Conservation (phyloP, 2,329 filamentous ascomycete genomes). For the Knufia petricola region DNA sequence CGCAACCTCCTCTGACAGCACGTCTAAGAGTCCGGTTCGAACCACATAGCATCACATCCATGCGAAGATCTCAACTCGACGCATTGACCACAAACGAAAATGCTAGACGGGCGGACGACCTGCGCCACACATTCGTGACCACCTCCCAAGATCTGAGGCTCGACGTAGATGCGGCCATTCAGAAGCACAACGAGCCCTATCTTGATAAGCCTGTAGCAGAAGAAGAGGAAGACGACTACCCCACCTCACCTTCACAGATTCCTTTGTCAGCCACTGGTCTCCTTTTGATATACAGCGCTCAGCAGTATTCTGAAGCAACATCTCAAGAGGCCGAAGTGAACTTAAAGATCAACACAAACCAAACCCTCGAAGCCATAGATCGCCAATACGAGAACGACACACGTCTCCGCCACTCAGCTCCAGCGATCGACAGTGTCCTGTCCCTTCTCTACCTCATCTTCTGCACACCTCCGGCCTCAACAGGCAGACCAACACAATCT, state of each 20-base stretch:
- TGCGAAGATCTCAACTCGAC: neutral
- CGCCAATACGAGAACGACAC: constrained; percentile 3
- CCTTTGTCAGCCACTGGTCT: constrained; percentile 20
- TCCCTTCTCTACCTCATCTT: constrained; percentile 6
- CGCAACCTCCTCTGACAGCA: constrained; percentile 22
- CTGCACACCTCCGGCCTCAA: neutral
- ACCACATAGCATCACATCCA: constrained; percentile 34
- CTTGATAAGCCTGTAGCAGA: constrained; percentile 9
- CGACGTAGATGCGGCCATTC: constrained; percentile 1
- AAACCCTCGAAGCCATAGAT: neutral
- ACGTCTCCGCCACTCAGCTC: neutral
- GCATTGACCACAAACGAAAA: constrained; percentile 10
- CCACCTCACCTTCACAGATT: constrained; percentile 21
- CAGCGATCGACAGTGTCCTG: constrained; percentile 6
- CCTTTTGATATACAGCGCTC: constrained; percentile 16
- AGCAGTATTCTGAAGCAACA: constrained; percentile 10
- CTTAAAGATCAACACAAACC: neutral
- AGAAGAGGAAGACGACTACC: constrained; percentile 21
- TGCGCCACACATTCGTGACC: constrained; percentile 21
- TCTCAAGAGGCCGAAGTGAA: neutral
- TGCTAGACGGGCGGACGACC: constrained; percentile 28
- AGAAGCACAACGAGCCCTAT: constrained; percentile 13
- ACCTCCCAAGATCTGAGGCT: neutral
- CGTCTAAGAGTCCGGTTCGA: constrained; percentile 50
- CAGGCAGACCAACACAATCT: neutral